Percentiles rank a stretch among this genome's conserved stretches.
Evolutionary conservation across 495 filamentous ascomycete genomes (phyloP).

Genomic region (Ascodesmis nigricans): DNA sequence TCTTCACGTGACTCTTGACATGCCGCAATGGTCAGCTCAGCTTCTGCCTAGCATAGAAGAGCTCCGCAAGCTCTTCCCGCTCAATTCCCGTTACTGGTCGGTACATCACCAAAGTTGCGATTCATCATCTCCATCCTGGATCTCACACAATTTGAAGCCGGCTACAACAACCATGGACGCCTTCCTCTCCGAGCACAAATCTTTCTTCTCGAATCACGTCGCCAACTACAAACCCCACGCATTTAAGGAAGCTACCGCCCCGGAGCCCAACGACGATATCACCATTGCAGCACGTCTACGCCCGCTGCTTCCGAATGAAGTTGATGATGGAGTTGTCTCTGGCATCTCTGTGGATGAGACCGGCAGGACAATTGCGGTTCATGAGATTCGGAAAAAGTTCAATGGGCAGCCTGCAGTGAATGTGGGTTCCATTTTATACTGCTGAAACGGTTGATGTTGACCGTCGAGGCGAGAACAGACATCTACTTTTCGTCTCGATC

Average conservation of each 20-base stretch:
- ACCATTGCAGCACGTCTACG: constrained; percentile 6
- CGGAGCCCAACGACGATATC: constrained; percentile 1
- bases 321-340: constrained; percentile 1
- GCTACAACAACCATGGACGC: neutral
- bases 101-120: no score
- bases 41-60: no score
- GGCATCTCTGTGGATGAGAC: constrained; percentile 1
- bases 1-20: no score
- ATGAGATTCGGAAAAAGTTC: constrained; percentile 7
- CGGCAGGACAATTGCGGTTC: neutral
- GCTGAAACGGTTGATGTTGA: no score
- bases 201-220: neutral
- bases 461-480: neutral
- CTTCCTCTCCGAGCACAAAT: neutral
- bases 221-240: neutral
- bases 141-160: no score
- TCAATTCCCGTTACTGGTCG: no score
- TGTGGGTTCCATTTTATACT: constrained; percentile 3
- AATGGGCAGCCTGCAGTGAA: constrained; percentile 5
- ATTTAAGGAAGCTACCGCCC: neutral
- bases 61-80: no score
- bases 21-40: no score
- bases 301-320: constrained; percentile 7
- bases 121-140: no score
- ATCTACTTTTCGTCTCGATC: neutral